A percentile compares a stretch with the other conserved stretches of the same genome.
Conservation (phyloP, 805 yeast genomes). For the Saturnispora zaruensis region DNA sequence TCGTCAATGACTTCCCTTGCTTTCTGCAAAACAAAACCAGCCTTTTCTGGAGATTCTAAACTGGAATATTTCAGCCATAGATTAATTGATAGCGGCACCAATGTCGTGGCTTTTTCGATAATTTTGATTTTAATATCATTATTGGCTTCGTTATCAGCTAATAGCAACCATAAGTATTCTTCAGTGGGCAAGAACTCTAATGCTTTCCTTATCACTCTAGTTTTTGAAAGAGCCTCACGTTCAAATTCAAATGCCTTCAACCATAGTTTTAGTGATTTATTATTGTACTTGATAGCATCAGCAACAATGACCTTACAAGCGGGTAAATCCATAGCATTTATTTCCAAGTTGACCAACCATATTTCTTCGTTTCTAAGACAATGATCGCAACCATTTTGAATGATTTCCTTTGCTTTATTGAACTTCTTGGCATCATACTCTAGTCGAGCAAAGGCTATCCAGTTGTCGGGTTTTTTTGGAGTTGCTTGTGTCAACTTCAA, state of each 20-base stretch:
- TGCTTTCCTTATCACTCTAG: constrained; percentile 59
- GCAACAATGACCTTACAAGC: constrained; percentile 52
- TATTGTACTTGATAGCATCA: constrained; percentile 53
- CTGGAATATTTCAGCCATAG: constrained; percentile 58
- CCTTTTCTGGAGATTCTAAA: constrained; percentile 36
- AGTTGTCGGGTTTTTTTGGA: constrained; percentile 65
- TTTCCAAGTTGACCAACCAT: constrained; percentile 74
- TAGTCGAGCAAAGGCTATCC: constrained; percentile 79
- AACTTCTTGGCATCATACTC: constrained; percentile 59
- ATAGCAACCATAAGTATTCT: constrained; percentile 57
- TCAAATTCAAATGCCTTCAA: constrained; percentile 60
- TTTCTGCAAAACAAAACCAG: constrained; percentile 44
- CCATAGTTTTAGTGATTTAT: constrained; percentile 63
- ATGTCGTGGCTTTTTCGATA: constrained; percentile 54
- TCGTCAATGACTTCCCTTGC: constrained; percentile 48
- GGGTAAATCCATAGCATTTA: constrained; percentile 40
- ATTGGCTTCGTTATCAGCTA: constrained; percentile 53
- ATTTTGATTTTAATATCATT: constrained; percentile 42
- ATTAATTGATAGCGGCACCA: constrained; percentile 55
- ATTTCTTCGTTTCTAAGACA: constrained; percentile 62
- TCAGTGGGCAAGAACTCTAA: constrained; percentile 54
- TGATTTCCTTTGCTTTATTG: constrained; percentile 47
- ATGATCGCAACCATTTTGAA: constrained; percentile 64
- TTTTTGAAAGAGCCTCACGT: constrained; percentile 42
- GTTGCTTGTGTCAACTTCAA: constrained; percentile 62